phyloP scores from a whole-genome alignment of 2,329 filamentous ascomycete genomes.

The Pyrenophora teres region DNA sequence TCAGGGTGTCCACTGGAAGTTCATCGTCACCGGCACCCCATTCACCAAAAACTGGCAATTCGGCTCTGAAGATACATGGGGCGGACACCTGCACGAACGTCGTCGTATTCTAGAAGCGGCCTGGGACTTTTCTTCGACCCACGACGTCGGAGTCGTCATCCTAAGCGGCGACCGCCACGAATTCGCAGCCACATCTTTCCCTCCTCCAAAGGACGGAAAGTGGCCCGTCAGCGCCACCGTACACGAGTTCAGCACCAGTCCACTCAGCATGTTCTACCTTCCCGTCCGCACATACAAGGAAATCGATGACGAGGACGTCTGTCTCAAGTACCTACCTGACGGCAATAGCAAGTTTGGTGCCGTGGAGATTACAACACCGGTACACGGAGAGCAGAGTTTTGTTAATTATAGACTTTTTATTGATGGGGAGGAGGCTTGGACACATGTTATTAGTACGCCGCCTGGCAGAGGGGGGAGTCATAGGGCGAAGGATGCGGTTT shows the following conservation, averaged over 20 bases:
- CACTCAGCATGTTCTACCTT: conserved; percentile 91
- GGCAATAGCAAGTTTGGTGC: conserved; percentile 90
- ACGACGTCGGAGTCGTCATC: conserved; percentile 77
- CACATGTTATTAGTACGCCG: conserved; percentile 54
- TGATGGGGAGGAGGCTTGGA: conserved; percentile 81
- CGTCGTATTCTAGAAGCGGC: conserved; percentile 82
- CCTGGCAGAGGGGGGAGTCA: conserved; percentile 47
- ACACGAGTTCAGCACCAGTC: conserved; percentile 90
- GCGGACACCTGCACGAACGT: conserved; percentile 84
- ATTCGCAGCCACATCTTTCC: conserved; percentile 84
- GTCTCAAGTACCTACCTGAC: conserved; percentile 82
- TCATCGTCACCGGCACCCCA: conserved; percentile 86
- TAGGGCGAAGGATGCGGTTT: conserved; percentile 53
- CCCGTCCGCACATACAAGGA: conserved; percentile 84
- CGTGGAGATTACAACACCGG: conserved; percentile 74
- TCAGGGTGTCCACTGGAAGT: conserved; percentile 85
- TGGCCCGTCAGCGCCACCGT: conserved; percentile 59
- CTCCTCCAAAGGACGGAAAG: conserved; percentile 63
- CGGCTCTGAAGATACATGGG: conserved; percentile 89
- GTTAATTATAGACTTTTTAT: conserved; percentile 82
- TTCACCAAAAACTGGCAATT: conserved; percentile 98
- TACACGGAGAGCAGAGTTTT: conserved; percentile 68
- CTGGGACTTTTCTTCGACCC: conserved; percentile 77
- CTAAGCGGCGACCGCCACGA: conserved; percentile 95
- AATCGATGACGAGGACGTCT: conserved; percentile 78